Conservation (phyloP, 768 basidiomycete species). For the Pisolithus orientalis region DNA sequence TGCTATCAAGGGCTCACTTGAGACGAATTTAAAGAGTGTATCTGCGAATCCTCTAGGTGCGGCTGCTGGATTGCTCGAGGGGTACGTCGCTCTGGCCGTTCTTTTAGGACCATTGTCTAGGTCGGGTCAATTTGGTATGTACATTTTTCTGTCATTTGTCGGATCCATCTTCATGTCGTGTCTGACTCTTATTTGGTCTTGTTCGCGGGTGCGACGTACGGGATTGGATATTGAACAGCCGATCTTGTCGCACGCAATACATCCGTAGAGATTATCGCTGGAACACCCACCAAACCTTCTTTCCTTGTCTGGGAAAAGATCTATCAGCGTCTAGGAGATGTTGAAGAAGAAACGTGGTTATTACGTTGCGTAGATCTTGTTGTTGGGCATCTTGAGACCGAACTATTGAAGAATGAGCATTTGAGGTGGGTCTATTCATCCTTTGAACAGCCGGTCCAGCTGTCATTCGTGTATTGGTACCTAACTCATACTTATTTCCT, state of each 20-base stretch:
- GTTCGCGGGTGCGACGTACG: too few species aligned
- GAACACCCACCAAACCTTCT: conserved; percentile 61
- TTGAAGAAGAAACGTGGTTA: conserved; percentile 71
- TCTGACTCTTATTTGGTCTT: conserved; percentile 4
- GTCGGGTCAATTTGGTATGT: conserved; percentile 50
- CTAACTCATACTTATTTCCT: background rate
- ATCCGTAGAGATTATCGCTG: conserved; percentile 39
- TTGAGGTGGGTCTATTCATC: conserved; percentile 37
- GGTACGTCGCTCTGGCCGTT: conserved; percentile 68
- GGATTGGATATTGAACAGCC: conserved; percentile 25
- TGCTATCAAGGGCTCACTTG: conserved; percentile 54
- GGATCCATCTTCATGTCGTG: conserved; percentile 2
- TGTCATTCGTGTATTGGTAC: background rate
- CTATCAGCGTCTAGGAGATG: conserved; percentile 60
- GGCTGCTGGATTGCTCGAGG: conserved; percentile 70
- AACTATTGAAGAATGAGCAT: conserved; percentile 46
- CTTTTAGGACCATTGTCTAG: conserved; percentile 56
- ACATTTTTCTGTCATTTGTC: conserved; percentile 3
- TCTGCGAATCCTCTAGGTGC: conserved; percentile 53
- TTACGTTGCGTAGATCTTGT: conserved; percentile 55
- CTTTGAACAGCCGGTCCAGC: background rate
- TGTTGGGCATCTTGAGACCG: conserved; percentile 39
- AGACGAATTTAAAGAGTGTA: conserved; percentile 61
- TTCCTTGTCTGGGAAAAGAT: conserved; percentile 88
- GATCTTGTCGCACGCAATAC: conserved; percentile 44